Evolutionary conservation across 371 early-diverging fungal genomes (phyloP), one percentile per base, ranked within the genome.

Genomic region (Blastocladiella emersonii): DNA sequence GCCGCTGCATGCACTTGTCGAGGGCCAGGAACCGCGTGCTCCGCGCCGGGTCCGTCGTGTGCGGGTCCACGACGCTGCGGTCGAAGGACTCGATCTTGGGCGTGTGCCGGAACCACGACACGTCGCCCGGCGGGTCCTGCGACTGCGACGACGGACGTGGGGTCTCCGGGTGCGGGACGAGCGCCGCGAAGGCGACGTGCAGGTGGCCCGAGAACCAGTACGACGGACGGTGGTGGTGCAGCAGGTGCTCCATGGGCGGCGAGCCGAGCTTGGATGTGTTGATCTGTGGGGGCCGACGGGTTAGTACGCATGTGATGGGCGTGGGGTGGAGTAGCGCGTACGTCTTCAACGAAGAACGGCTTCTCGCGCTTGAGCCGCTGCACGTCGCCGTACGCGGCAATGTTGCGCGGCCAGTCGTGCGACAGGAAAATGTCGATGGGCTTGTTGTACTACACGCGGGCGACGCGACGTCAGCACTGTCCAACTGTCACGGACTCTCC

Each of bases 381-480:
- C 0, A 79, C 63, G 72, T 96, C 75, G 1, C 98, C 98, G 72
- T 85, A 83, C 27, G 76, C 69, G 59, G 89, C 88, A 35, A 96
- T 88, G 5, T 85, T 84, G 34, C 78, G 74, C 0, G 98, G 98
- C 98, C 98, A 98, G 71, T 98, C 98, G 68, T 98, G 98, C 7
- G 93, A 91, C 2, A 95, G 63, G 61, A 97, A 87, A 15, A 96
- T 78, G 66, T 97, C 95, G 43, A 95, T 51, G 0, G 88, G 85
- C 21, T 81, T 64, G 27, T 68, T 64, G 60, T 84, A 71, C 77
- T 74, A 67, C 27, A 5, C 30, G 41, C n/a, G n/a, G n/a, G n/a
- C n/a, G n/a, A n/a, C n/a, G n/a, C n/a, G n/a, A n/a, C n/a, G n/a
- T n/a, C n/a, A n/a, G n/a, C n/a, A n/a, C n/a, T n/a, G n/a, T n/a